Base-by-base conservation (phyloP, 2,329 filamentous ascomycete species). In the Paecilomyces niveus region DNA sequence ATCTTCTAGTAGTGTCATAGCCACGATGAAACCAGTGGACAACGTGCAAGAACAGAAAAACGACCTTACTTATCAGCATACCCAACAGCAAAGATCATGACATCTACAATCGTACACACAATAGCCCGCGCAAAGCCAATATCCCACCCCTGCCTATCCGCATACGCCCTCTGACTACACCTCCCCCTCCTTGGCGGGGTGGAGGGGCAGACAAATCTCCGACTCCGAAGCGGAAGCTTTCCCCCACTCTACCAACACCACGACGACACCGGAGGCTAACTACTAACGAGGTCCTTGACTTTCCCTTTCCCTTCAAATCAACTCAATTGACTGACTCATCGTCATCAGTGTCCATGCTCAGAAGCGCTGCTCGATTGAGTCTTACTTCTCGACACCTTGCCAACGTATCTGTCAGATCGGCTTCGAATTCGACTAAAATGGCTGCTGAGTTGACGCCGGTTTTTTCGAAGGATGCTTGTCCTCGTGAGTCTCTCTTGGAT, bases 401-500 rank as follows among this genome's bases (percentile, higher is more conserved):
- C 39, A 29, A 29, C 26, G 26, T 45, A 7, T 45, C 39, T 45
- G 39, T 45, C n/a, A 8, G 39, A n/a, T 21, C n/a, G 15, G n/a
- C n/a, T 45, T 21, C 39, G 39, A 45, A 18, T n/a, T 21, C 22
- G 13, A 3, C 50, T 13, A 52, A 52, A 26, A 29, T 24, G 50
- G 22, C 22, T 24, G 50, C 74, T 65, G 65, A 68, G 60, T 69
- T 77, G 65, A 72, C 71, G 49, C 61, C 66, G 54, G 67, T 79
- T 63, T 72, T 72, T 61, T 68, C 76, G 35, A 72, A 74, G 65
- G 73, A 76, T 58, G 77, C 77, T 55, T 77, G 74, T 66, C 77
- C 76, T 68, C 76, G 77, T 79, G 71, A 67, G 76, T 73, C 29
- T 8, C 22, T 35, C 29, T 52, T 10, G 39, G 52, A 13, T 13